These are phyloP conservation scores for Monascus purpureus DNA, from an alignment of 495 filamentous ascomycete species.

Conservation along the genomic window DNA sequence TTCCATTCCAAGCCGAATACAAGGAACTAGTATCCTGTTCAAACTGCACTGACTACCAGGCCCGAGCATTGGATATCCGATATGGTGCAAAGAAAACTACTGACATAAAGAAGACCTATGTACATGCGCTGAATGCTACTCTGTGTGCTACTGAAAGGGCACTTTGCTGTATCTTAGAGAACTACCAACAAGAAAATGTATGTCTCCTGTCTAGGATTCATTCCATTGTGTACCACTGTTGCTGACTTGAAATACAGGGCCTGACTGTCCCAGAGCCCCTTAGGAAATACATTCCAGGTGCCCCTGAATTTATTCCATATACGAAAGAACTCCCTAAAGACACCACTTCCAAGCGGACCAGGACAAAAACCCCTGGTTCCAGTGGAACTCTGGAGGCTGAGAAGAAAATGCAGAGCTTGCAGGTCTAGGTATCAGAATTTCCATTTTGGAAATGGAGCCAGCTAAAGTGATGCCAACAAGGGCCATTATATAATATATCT, in stretches of 20 bases:
- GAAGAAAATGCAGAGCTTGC: constrained; percentile 25
- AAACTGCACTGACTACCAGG: constrained; percentile 94
- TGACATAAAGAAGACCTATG: constrained; percentile 77
- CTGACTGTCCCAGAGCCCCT: constrained; percentile 76
- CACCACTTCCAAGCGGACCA: constrained; percentile 45
- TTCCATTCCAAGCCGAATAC: constrained; percentile 92
- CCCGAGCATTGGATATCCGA: constrained; percentile 73
- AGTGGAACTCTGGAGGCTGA: constrained; percentile 12
- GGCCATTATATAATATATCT: too few species aligned
- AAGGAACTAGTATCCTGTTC: constrained; percentile 94
- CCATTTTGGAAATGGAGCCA: too few species aligned
- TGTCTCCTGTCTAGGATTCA: too few species aligned
- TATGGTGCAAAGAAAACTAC: constrained; percentile 68
- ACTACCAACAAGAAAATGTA: constrained; percentile 84
- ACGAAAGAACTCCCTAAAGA: constrained; percentile 71
- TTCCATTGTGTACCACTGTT: too few species aligned
- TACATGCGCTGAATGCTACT: constrained; percentile 85
- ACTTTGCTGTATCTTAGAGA: constrained; percentile 89
- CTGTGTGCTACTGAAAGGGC: constrained; percentile 88
- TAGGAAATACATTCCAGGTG: constrained; percentile 82
- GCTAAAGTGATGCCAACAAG: too few species aligned
- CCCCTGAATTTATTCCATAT: constrained; percentile 76
- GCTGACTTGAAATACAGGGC: constrained; percentile 35
- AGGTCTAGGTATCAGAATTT: constrained; percentile 23
- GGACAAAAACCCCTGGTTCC: constrained; percentile 25